phyloP scores from a whole-genome alignment of 1,284 basidiomycete species.

The Mycosarcoma maydis region DNA sequence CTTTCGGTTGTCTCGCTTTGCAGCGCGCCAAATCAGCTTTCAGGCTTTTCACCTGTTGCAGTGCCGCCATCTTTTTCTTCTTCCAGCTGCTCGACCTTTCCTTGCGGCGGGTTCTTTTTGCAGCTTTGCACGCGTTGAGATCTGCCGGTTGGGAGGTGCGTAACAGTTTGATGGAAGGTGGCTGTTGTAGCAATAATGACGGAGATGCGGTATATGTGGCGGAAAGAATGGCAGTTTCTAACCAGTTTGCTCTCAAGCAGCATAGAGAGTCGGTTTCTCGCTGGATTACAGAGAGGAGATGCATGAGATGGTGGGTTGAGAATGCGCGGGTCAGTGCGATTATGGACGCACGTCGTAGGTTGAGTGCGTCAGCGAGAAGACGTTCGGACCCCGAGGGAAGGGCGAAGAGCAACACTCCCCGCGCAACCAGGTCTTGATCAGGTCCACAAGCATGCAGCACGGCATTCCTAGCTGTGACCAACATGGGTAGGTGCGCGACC shows the following conservation, averaged over 20 bases:
- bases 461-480: constrained; percentile 32
- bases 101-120: constrained; percentile 26
- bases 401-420: constrained; percentile 22
- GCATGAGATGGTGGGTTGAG: background rate
- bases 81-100: constrained; percentile 24
- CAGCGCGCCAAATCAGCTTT: constrained; percentile 7
- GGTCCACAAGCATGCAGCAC: constrained; percentile 5
- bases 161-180: constrained; percentile 34
- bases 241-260: constrained; percentile 30
- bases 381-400: constrained; percentile 28
- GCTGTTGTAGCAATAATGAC: constrained; percentile 6
- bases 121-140: constrained; percentile 33
- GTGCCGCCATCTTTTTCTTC: constrained; percentile 16
- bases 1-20: no score
- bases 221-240: constrained; percentile 28
- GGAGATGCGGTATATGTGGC: constrained; percentile 1
- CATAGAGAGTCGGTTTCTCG: constrained; percentile 22
- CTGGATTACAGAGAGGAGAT: constrained; percentile 7
- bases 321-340: constrained; percentile 30
- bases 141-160: constrained; percentile 35
- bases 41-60: constrained; percentile 12
- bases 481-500: constrained; percentile 41
- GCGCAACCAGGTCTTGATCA: accelerated
- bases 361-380: constrained; percentile 24
- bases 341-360: constrained; percentile 15